A percentile compares a stretch with the other conserved stretches of the same genome.
Evolutionary conservation across 306 rosid species (phyloP).

Genomic region (Quercus bicolor): DNA sequence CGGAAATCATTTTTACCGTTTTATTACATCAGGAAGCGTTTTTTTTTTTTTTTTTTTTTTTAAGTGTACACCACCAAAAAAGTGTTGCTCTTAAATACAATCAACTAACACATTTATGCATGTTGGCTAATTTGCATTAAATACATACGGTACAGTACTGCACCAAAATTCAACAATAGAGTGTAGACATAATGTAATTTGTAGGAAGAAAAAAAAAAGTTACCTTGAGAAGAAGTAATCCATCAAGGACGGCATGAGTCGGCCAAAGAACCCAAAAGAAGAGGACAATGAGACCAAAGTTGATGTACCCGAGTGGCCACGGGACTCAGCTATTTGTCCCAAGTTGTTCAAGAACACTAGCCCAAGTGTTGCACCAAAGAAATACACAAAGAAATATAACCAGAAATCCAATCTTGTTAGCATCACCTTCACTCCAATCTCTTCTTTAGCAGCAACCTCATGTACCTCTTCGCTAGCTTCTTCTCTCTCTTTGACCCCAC

Average conservation of each 20-base stretch:
- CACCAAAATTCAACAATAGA: not conserved
- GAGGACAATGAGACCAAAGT: conserved; percentile 81
- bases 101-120: conserved; percentile 19
- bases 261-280: conserved; percentile 85
- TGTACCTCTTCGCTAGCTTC: not conserved
- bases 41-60: too few species aligned
- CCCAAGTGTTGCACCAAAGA: conserved; percentile 76
- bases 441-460: conserved; percentile 43
- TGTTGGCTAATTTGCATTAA: conserved; percentile 24
- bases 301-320: conserved; percentile 53
- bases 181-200: not conserved
- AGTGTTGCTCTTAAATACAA: too few species aligned
- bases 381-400: conserved; percentile 64
- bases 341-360: conserved; percentile 77
- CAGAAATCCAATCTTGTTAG: conserved; percentile 69
- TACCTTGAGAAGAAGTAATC: conserved; percentile 67
- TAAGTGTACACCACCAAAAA: not conserved
- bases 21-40: not conserved
- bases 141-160: conserved; percentile 20
- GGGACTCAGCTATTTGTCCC: conserved; percentile 89
- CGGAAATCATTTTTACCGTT: not conserved
- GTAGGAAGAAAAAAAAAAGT: not conserved
- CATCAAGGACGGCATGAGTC: conserved; percentile 70
- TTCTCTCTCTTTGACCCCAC: conserved; percentile 17
- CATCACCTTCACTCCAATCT: conserved; percentile 76